Evolutionary conservation across 495 filamentous ascomycete genomes (phyloP).

Genomic region (Rusavskia elegans): DNA sequence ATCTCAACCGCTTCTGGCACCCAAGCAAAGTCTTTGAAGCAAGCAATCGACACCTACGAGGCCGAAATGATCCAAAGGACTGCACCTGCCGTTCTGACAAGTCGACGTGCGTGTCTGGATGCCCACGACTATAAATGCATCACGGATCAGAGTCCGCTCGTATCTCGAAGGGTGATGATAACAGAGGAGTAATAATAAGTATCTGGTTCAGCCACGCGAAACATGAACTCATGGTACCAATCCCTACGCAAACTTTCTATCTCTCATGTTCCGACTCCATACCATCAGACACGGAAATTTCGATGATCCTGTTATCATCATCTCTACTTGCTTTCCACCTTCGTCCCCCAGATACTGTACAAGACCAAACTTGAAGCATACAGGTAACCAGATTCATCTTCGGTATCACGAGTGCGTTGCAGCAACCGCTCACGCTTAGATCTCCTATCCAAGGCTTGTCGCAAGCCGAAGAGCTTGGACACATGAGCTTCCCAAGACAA

Average conservation of each 20-base stretch:
- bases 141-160: conserved; percentile 21
- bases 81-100: conserved; percentile 34
- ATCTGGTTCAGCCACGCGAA: not conserved
- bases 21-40: conserved; percentile 6
- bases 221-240: not conserved
- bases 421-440: too few species aligned
- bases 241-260: not conserved
- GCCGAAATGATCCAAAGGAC: conserved; percentile 32
- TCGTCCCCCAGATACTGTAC: too few species aligned
- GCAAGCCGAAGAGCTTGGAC: too few species aligned
- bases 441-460: too few species aligned
- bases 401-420: too few species aligned
- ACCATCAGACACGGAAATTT: too few species aligned
- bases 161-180: conserved; percentile 10
- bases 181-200: not conserved
- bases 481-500: too few species aligned
- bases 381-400: too few species aligned
- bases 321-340: too few species aligned
- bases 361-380: too few species aligned
- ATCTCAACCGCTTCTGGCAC: not conserved
- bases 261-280: too few species aligned
- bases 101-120: conserved; percentile 45
- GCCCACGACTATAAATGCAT: conserved; percentile 38
- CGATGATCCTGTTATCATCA: too few species aligned
- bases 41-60: conserved; percentile 32